phyloP scores from a whole-genome alignment of 805 yeast species.

The Candida loeiensis region DNA sequence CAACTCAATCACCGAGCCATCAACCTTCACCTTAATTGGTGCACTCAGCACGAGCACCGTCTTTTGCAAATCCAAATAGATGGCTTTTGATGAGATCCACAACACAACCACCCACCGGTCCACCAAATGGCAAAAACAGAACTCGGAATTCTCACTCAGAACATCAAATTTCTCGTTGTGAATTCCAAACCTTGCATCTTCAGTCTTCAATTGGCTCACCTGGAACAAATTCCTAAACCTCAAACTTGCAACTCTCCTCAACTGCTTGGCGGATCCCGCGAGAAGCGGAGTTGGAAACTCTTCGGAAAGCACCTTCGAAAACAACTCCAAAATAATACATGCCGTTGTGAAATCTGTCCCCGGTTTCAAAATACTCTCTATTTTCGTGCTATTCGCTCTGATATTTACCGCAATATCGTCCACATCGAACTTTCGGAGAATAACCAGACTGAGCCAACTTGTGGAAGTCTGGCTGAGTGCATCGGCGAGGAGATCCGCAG shows the following conservation, averaged over 20 bases:
- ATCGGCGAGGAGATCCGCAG: neutral
- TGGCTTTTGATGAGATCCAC: neutral
- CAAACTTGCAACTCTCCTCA: neutral
- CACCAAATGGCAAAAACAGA: neutral
- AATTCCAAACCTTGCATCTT: neutral
- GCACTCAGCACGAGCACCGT: neutral
- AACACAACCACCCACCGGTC: neutral
- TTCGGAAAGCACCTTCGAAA: neutral
- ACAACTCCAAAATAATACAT: neutral
- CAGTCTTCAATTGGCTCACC: neutral
- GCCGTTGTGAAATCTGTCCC: constrained; percentile 1
- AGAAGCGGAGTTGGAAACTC: neutral
- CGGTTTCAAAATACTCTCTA: neutral
- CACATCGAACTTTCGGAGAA: neutral
- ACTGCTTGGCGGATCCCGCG: neutral
- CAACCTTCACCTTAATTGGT: no score
- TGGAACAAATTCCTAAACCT: neutral
- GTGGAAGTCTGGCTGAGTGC: neutral
- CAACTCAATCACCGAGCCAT: no score
- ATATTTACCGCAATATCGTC: neutral
- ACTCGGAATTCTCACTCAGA: no score
- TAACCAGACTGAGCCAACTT: neutral
- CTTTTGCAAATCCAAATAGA: neutral
- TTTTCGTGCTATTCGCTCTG: neutral
- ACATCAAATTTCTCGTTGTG: no score